These are phyloP conservation scores for Bisporella sp. DNA, from an alignment of 2,329 filamentous ascomycete species.

Conservation along the genomic window DNA sequence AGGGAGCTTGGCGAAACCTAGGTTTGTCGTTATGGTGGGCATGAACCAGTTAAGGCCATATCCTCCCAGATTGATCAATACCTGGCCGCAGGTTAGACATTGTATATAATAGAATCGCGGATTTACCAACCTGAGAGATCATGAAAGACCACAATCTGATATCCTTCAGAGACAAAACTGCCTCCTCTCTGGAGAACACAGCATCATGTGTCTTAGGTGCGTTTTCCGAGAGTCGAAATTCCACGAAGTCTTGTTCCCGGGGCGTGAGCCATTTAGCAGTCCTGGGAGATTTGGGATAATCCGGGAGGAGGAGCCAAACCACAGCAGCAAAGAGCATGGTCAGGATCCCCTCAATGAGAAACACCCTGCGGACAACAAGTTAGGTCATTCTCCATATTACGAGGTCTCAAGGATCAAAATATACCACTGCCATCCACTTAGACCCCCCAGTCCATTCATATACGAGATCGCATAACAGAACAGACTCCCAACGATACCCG, in stretches of 20 bases:
- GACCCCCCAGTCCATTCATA: constrained; percentile 34
- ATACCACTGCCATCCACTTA: constrained; percentile 51
- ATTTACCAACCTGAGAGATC: too few relatives aligned
- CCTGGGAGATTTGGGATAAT: constrained; percentile 36
- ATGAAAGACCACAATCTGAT: too few relatives aligned
- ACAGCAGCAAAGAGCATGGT: constrained; percentile 34
- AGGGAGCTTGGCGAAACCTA: constrained; percentile 35
- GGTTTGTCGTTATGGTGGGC: constrained; percentile 34
- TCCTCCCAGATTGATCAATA: constrained; percentile 34
- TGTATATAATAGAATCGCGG: constrained; percentile 28
- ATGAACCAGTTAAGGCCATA: constrained; percentile 36
- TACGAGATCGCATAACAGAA: constrained; percentile 43
- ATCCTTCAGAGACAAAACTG: constrained; percentile 25
- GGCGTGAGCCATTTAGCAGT: constrained; percentile 31
- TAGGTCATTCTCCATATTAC: too few relatives aligned
- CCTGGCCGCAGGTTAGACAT: constrained; percentile 30
- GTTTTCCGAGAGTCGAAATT: constrained; percentile 31
- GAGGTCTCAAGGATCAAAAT: too few relatives aligned
- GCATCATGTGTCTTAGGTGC: constrained; percentile 32
- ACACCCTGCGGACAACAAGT: constrained; percentile 21
- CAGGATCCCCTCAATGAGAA: constrained; percentile 35
- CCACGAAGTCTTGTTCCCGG: constrained; percentile 32
- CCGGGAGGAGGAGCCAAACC: constrained; percentile 34
- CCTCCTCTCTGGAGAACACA: constrained; percentile 29
- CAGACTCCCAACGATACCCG: constrained; percentile 33